phyloP scores from a whole-genome alignment of 2,329 filamentous ascomycete species.

The Ceratocystis destructans region DNA sequence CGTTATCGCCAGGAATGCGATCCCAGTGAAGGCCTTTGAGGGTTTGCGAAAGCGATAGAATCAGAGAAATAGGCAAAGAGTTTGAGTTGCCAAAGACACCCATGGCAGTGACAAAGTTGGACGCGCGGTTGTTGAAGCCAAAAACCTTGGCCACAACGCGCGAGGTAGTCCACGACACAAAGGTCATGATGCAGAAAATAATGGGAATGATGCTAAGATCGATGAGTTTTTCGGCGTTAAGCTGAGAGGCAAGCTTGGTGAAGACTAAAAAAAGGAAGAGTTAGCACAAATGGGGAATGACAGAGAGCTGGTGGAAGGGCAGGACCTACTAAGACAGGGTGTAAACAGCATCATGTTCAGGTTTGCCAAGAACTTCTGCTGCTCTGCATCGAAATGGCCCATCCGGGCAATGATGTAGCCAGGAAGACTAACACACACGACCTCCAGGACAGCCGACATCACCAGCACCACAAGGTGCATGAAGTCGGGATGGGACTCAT shows the following conservation, averaged over 20 bases:
- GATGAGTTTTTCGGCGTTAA: constrained; percentile 77
- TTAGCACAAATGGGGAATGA: neutral
- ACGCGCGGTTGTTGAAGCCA: constrained; percentile 67
- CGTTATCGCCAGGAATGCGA: constrained; percentile 78
- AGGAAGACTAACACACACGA: constrained; percentile 85
- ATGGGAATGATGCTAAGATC: constrained; percentile 90
- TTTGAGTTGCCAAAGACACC: constrained; percentile 97
- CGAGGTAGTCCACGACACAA: constrained; percentile 72
- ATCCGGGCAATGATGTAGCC: constrained; percentile 83
- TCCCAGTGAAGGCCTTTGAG: constrained; percentile 89
- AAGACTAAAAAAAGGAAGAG: constrained; percentile 45
- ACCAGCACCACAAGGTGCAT: constrained; percentile 64
- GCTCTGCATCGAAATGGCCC: constrained; percentile 88
- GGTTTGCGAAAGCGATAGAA: constrained; percentile 86
- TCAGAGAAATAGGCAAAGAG: constrained; percentile 89
- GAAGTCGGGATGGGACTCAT: constrained; percentile 50
- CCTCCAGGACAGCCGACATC: constrained; percentile 87
- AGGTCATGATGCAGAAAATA: constrained; percentile 79
- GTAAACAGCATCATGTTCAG: constrained; percentile 95
- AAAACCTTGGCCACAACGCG: constrained; percentile 58
- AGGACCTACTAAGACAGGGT: constrained; percentile 70
- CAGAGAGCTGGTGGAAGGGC: neutral
- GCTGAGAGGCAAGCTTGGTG: constrained; percentile 87
- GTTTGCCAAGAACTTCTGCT: constrained; percentile 93
- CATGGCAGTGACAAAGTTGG: constrained; percentile 96